A percentile compares a stretch with the other conserved stretches of the same genome.
Conservation (phyloP, 75 land plant genomes). For the Adiantum capillusveneris region DNA sequence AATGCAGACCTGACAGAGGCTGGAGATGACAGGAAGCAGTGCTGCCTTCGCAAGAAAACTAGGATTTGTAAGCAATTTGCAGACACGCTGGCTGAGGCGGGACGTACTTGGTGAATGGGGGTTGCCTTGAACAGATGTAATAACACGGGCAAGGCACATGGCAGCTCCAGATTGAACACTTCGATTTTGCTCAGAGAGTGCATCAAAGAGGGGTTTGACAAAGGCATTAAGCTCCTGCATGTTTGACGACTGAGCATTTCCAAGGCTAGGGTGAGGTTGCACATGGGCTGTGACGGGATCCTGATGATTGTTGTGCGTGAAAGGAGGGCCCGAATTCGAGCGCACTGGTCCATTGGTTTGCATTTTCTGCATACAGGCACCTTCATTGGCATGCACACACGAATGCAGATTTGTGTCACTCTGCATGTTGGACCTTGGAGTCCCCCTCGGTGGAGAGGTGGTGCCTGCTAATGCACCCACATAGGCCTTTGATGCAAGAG, state of each 20-base stretch:
- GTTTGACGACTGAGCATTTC: conserved; percentile 8
- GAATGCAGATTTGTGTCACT: too few relatives aligned
- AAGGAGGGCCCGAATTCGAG: background rate
- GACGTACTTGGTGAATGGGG: conserved; percentile 27
- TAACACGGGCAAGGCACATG: conserved; percentile 53
- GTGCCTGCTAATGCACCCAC: too few relatives aligned
- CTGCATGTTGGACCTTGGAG: too few relatives aligned
- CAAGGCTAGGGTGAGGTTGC: conserved; percentile 1
- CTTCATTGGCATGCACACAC: too few relatives aligned
- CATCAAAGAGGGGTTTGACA: conserved; percentile 68
- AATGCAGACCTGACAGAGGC: conserved; percentile 54
- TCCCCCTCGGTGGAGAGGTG: too few relatives aligned
- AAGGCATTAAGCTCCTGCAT: conserved; percentile 32
- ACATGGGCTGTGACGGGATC: too few relatives aligned
- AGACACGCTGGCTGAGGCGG: conserved; percentile 40
- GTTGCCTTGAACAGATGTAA: conserved; percentile 28
- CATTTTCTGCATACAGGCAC: background rate
- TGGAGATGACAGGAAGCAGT: conserved; percentile 51
- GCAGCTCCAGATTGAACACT: conserved; percentile 62
- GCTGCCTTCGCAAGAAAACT: conserved; percentile 65
- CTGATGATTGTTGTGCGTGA: too few relatives aligned
- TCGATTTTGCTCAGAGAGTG: conserved; percentile 62
- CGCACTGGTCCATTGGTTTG: background rate
- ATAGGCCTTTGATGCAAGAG: too few relatives aligned
- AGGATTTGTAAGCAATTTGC: conserved; percentile 52